Conservation (phyloP, 2,329 filamentous ascomycete genomes). For the Scedosporium minutisporum region DNA sequence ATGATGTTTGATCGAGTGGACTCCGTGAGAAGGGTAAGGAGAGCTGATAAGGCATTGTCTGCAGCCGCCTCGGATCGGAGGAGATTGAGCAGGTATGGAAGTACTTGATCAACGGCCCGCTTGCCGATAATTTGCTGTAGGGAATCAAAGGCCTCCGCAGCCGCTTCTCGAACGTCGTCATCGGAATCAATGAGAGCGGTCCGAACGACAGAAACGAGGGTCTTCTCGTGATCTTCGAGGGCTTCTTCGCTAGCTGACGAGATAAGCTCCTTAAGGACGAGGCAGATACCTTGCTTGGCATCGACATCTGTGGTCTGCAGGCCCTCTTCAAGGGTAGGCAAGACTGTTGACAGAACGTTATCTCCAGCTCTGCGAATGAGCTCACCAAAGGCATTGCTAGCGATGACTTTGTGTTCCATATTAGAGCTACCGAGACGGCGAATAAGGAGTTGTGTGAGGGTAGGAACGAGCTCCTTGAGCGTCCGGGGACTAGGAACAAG, state of each 20-base stretch:
- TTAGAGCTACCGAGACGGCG: slow-evolving; percentile 88
- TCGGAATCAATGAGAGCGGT: slow-evolving; percentile 86
- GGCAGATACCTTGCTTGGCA: slow-evolving; percentile 93
- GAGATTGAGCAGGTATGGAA: slow-evolving; percentile 86
- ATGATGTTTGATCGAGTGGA: slow-evolving; percentile 92
- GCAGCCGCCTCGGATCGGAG: slow-evolving; percentile 78
- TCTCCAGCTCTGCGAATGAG: slow-evolving; percentile 96
- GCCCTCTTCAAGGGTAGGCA: slow-evolving; percentile 88
- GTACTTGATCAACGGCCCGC: slow-evolving; percentile 85
- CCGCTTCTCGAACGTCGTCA: slow-evolving; percentile 83
- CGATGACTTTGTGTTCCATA: slow-evolving; percentile 98
- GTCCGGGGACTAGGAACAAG: slow-evolving; percentile 85
- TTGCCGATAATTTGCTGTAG: slow-evolving; percentile 91
- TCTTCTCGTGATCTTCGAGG: slow-evolving; percentile 90
- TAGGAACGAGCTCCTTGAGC: slow-evolving; percentile 90
- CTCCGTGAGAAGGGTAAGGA: slow-evolving; percentile 90
- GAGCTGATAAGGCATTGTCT: slow-evolving; percentile 82
- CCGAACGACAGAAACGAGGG: slow-evolving; percentile 85
- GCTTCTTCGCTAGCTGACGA: slow-evolving; percentile 79
- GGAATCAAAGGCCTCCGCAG: slow-evolving; percentile 93
- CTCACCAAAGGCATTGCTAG: slow-evolving; percentile 91
- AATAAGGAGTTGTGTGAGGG: slow-evolving; percentile 89
- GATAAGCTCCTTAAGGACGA: slow-evolving; percentile 89
- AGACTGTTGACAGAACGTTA: slow-evolving; percentile 73
- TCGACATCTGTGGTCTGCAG: slow-evolving; percentile 82